Percentiles rank a stretch among this genome's conserved stretches.
These are phyloP conservation scores for Jasminum sambac DNA, from an alignment of 257 asterid species.

Conservation along the genomic window DNA sequence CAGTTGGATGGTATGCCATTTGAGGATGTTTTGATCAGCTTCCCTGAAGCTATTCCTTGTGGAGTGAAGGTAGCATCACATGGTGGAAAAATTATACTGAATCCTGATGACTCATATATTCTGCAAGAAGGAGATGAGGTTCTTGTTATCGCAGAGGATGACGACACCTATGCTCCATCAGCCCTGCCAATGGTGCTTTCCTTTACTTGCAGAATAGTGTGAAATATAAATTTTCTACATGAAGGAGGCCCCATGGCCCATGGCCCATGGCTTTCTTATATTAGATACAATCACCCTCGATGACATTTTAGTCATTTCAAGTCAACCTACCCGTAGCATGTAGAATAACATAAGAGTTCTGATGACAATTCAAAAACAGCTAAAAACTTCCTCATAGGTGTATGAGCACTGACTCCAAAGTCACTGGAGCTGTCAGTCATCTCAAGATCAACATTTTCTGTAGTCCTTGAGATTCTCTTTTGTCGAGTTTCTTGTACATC, in stretches of 20 bases:
- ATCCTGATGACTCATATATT: constrained; percentile 79
- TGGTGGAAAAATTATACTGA: constrained; percentile 80
- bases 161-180: constrained; percentile 78
- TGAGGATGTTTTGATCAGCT: constrained; percentile 85
- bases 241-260: constrained; percentile 3
- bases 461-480: background rate
- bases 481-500: background rate
- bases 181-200: constrained; percentile 70
- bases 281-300: background rate
- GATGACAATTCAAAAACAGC: background rate
- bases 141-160: constrained; percentile 95
- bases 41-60: constrained; percentile 89
- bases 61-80: constrained; percentile 80
- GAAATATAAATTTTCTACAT: constrained; percentile 20
- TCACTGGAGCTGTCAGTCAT: too few relatives aligned
- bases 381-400: background rate
- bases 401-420: too few relatives aligned
- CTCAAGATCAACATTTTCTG: background rate
- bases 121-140: constrained; percentile 86
- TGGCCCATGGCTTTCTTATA: constrained; percentile 10
- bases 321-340: constrained; percentile 6
- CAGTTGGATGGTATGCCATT: constrained; percentile 80
- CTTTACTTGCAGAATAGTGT: constrained; percentile 35
- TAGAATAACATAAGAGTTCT: background rate
- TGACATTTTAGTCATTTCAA: constrained; percentile 5